Conservation (phyloP, 345 rosid species). For the Psidium friedrichsthalianum region DNA sequence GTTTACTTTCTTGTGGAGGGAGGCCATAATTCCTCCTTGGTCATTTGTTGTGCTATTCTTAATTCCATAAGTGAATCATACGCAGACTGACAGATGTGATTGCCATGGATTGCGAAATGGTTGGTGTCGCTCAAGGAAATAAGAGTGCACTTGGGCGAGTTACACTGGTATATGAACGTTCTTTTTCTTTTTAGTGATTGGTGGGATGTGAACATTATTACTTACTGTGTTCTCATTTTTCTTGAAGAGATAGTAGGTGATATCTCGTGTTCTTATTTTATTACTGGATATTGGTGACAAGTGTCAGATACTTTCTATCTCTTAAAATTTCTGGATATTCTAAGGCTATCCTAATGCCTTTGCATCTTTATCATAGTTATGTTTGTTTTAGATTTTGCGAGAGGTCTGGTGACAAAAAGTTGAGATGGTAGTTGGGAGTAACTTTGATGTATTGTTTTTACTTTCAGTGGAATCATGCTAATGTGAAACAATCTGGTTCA, state of each 20-base stretch:
- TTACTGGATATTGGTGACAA: not conserved
- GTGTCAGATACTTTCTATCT: not conserved
- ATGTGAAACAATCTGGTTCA: not conserved
- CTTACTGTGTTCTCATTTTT: not conserved
- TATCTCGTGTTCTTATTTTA: not conserved
- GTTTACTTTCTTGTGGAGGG: not conserved
- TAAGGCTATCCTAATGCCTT: not conserved
- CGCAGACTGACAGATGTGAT: constrained; percentile 75
- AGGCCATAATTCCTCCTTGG: not conserved
- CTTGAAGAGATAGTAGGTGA: not conserved
- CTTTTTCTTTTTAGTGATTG: not conserved
- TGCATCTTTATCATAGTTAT: not conserved
- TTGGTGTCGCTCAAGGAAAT: constrained; percentile 82
- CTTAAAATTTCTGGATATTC: not conserved
- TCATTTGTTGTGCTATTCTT: not conserved
- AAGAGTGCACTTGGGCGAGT: constrained; percentile 95
- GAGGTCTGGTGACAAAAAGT: not conserved
- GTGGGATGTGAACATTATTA: not conserved
- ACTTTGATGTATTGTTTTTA: not conserved
- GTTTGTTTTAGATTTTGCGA: not conserved
- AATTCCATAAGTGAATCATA: constrained; percentile 3
- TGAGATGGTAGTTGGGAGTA: not conserved
- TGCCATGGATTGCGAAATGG: constrained; percentile 99
- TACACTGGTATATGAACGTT: constrained; percentile 47
- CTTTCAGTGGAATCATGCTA: not conserved